phyloP scores from a whole-genome alignment of 495 filamentous ascomycete genomes.

The Neurospora sp. region DNA sequence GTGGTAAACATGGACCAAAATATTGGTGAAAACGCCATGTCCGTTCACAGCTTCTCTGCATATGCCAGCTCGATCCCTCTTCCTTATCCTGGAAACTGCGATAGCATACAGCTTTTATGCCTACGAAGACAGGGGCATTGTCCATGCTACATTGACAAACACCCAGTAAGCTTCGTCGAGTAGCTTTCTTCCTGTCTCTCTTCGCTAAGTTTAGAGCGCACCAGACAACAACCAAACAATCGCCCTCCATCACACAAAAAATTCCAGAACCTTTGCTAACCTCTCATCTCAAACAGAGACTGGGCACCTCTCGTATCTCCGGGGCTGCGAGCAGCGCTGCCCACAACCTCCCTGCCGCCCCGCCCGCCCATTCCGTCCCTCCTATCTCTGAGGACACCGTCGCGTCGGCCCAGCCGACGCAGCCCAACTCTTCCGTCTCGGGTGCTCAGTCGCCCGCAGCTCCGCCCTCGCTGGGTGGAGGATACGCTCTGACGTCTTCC shows the following conservation, averaged over 20 bases:
- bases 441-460: too few relatives aligned
- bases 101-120: too few relatives aligned
- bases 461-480: background rate
- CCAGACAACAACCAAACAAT: background rate
- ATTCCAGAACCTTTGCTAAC: background rate
- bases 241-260: background rate
- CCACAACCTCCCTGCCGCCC: background rate
- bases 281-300: background rate
- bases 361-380: background rate
- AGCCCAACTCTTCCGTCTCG: background rate
- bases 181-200: too few relatives aligned
- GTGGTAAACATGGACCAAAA: too few relatives aligned
- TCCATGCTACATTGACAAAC: too few relatives aligned
- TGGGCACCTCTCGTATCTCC: background rate
- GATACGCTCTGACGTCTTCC: background rate
- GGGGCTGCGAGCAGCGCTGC: background rate
- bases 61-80: too few relatives aligned
- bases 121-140: too few relatives aligned
- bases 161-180: too few relatives aligned
- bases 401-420: background rate
- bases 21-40: too few relatives aligned
- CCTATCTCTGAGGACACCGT: background rate
- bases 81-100: too few relatives aligned
- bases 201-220: too few relatives aligned
- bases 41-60: too few relatives aligned